A percentile compares a stretch with the other conserved stretches of the same genome.
These are phyloP conservation scores for Corylus heterophylla DNA, from an alignment of 306 rosid species.

Conservation along the genomic window DNA sequence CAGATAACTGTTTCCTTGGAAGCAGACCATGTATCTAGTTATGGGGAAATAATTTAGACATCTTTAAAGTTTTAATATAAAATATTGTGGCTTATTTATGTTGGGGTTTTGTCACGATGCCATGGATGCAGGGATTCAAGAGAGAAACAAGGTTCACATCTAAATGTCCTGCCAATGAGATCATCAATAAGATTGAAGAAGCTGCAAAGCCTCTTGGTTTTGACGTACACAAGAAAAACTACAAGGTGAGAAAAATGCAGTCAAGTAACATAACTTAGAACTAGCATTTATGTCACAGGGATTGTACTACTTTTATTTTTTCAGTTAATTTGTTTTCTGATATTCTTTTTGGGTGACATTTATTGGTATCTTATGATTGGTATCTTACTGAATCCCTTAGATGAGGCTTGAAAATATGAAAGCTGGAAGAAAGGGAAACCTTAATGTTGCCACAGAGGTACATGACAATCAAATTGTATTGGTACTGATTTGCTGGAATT, in stretches of 20 bases:
- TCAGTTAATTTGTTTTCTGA: neutral
- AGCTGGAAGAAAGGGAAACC: conserved; percentile 99
- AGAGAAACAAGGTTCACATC: conserved; percentile 99
- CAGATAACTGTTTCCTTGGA: neutral
- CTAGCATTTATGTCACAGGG: neutral
- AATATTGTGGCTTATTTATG: neutral
- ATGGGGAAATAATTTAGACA: neutral
- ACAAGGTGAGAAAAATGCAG: conserved; percentile 59
- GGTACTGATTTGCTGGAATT: neutral
- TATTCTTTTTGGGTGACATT: conserved; percentile 9
- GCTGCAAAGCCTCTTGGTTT: conserved; percentile 99
- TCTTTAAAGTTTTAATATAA: neutral
- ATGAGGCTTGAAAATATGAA: conserved; percentile 91
- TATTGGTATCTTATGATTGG: neutral
- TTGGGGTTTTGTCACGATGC: conserved; percentile 3
- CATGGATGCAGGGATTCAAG: conserved; percentile 65
- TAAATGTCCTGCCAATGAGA: conserved; percentile 81
- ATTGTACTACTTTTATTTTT: neutral
- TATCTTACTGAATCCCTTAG: conserved; percentile 36
- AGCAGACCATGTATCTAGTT: neutral
- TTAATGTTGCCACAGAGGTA: conserved; percentile 97
- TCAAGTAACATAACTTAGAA: neutral
- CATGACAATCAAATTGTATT: conserved; percentile 2
- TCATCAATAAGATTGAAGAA: conserved; percentile 87
- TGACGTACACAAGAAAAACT: conserved; percentile 93